Evolutionary conservation across 2,329 filamentous ascomycete species (phyloP), one percentile per base, ranked within the genome.

Genomic region (Sordariomycetes sp.): DNA sequence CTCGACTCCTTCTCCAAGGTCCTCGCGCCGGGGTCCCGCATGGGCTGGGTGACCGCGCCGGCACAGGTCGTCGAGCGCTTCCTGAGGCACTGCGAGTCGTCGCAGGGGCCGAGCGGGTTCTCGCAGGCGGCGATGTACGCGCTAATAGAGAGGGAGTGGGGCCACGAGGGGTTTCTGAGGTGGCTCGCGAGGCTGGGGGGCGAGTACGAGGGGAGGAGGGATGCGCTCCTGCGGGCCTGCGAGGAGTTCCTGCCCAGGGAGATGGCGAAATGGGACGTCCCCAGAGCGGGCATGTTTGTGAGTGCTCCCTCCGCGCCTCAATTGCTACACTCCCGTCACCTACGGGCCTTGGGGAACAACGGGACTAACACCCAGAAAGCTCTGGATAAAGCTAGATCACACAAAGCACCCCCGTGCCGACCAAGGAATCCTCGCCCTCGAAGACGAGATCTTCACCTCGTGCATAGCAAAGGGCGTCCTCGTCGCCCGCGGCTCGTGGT

Each of bases 1-100:
- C 81, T 97, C 72, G 92, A 97, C 69, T 96, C 90, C 0, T 95
- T 97, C 74, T 95, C 89, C 66, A 97, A 97, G 74, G 89, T 96
- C 1, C 79, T 96, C 35, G 81, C 90, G 0, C 92, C 93, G 0
- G 92, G 92, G 10, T 85, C 87, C 16, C 83, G 92, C 52, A 74
- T 88, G 48, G 92, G 92, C 50, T 99, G 94, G 93, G 81, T 97
- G 60, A 96, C 93, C 0, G 93, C 86, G 0, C 89, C 89, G 1
- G 87, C 87, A 66, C 88, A 97, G 74, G 79, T 99, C 60, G 76
- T 95, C 59, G 89, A 96, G 71, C 82, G 88, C 46, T 96, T 90
- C 72, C 78, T 86, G 61, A 86, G 88, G 52, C 90, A 95, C 71
- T 86, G 86, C 63, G 94, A 99, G 72, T 87, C 85, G 46, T 90